Conservation (phyloP, 805 yeast species). For the Pichia gijzeniarum region DNA sequence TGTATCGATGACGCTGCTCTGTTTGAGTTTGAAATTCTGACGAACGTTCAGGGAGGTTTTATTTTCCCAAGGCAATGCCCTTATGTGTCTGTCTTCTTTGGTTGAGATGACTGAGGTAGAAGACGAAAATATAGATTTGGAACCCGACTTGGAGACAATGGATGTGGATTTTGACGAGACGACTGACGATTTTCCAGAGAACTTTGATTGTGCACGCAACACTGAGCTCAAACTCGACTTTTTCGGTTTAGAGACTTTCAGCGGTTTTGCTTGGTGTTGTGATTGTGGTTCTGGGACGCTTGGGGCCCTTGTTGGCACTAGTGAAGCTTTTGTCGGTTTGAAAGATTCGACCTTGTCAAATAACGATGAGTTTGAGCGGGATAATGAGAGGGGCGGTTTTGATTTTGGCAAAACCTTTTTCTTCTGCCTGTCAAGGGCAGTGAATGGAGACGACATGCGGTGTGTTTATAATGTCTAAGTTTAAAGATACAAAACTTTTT, state of each 20-base stretch:
- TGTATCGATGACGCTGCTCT: constrained; percentile 1
- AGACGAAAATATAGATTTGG: neutral
- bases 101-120: neutral
- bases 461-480: no score
- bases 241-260: neutral
- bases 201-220: constrained; percentile 9
- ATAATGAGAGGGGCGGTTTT: neutral
- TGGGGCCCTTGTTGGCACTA: neutral
- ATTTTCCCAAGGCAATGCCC: constrained; percentile 6
- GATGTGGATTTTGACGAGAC: constrained; percentile 7
- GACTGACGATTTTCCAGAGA: constrained; percentile 8
- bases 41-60: neutral
- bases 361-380: constrained; percentile 2
- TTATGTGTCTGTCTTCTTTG: neutral
- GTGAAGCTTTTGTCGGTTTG: neutral
- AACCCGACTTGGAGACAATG: neutral
- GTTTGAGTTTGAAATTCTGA: neutral
- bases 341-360: neutral
- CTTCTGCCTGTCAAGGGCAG: constrained; percentile 12
- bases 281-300: neutral
- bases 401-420: neutral
- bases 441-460: constrained; percentile 14
- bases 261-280: neutral
- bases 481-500: no score
- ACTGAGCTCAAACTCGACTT: constrained; percentile 7